Evolutionary conservation across 139 green algal genomes (phyloP).

Genomic region (Coelastrella sp.): DNA sequence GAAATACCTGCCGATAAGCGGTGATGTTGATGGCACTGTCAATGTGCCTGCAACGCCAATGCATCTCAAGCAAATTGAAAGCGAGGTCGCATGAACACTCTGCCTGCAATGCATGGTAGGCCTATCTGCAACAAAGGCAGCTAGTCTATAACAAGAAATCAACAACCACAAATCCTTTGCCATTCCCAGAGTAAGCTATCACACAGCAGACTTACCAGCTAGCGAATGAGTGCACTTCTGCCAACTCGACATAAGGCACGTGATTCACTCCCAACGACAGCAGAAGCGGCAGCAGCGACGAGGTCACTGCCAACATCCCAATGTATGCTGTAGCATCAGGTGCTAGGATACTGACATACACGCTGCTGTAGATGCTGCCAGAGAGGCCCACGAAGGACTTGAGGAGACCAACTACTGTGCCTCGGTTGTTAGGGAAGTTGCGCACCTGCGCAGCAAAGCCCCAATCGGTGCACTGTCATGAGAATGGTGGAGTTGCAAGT

Average conservation of each 20-base stretch:
- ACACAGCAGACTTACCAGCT: neutral
- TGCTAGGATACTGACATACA: slow-evolving; percentile 61
- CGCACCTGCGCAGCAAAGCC: slow-evolving; percentile 24
- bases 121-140: too few relatives aligned
- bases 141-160: too few relatives aligned
- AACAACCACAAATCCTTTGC: neutral
- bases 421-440: slow-evolving; percentile 86
- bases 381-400: slow-evolving; percentile 73
- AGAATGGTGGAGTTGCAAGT: neutral
- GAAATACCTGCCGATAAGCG: too few relatives aligned
- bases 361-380: slow-evolving; percentile 66
- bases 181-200: neutral
- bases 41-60: too few relatives aligned
- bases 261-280: slow-evolving; percentile 66
- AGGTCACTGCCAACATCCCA: slow-evolving; percentile 58
- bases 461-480: too few relatives aligned
- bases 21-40: too few relatives aligned
- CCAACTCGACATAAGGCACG: slow-evolving; percentile 59
- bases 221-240: slow-evolving; percentile 1
- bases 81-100: too few relatives aligned
- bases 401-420: slow-evolving; percentile 83
- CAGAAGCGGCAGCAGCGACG: slow-evolving; percentile 34
- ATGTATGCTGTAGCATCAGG: slow-evolving; percentile 61
- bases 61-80: too few relatives aligned
- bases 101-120: too few relatives aligned